Evolutionary conservation across 2,329 filamentous ascomycete genomes (phyloP), one percentile per base, ranked within the genome.

Genomic region (Alternaria gaisen): DNA sequence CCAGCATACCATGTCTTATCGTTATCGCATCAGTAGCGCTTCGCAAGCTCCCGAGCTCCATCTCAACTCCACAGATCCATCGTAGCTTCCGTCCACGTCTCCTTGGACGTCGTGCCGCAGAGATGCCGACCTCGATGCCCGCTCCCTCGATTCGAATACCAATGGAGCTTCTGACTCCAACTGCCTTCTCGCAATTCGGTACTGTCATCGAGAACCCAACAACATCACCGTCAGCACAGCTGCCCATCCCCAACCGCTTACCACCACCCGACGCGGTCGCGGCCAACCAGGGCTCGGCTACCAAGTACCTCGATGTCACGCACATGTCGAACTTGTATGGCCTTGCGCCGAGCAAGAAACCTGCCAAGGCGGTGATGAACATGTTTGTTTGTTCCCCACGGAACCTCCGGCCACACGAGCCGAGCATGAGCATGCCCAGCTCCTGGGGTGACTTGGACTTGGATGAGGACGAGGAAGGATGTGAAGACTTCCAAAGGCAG

Each of bases 361-460:
- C 84, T 1, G 85, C 85, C 2, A 81, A 83, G 48, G 85, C 91
- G 36, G 85, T 90, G 55, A 89, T 96, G 85, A 97, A 90, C 79
- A 90, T 98, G 87, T 98, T 98, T 78, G 89, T 93, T 56, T 97
- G 93, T 77, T 89, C 88, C 51, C 90, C 91, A 10, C 85, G 91
- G 36, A 69, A 81, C 38, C 80, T 91, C 32, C 77, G 83, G 26
- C 70, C 75, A n/a, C 71, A 75, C 52, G 75, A 77, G 54, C 73
- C 76, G 16, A 73, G 71, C 47, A 63, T 74, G 51, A 77, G 75
- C 64, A 74, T 77, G 68, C 74, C 75, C 5, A 72, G 69, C 26
- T 77, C 71, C 53, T 71, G 69, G 72, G 75, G 75, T 34, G 75
- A 78, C 60, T 63, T 74, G 41, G 72, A 75, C 63, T 60, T 73